These are phyloP conservation scores for Diaporthe australafricana DNA, from an alignment of 2,329 filamentous ascomycete genomes.

Conservation along the genomic window DNA sequence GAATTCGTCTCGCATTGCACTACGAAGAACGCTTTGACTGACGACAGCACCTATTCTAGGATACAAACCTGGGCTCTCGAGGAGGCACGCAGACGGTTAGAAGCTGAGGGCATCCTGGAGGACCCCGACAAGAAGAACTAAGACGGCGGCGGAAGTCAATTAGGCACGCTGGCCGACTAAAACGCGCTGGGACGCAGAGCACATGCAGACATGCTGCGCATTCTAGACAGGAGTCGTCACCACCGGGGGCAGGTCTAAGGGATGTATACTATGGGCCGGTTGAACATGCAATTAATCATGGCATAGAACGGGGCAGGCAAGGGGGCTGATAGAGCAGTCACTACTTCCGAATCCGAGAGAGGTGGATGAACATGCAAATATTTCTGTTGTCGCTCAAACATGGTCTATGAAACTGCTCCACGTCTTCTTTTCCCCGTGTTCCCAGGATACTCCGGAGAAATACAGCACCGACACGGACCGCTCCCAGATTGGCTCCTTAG, in stretches of 20 bases:
- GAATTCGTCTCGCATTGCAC: not conserved
- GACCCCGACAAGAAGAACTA: conserved; percentile 73
- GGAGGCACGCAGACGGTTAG: conserved; percentile 93
- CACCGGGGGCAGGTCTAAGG: not conserved
- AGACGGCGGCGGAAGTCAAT: conserved; percentile 7
- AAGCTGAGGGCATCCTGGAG: conserved; percentile 92
- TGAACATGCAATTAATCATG: conserved; percentile 12
- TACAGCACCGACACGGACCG: not conserved
- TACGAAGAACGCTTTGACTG: not conserved
- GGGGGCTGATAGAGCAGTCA: conserved; percentile 27
- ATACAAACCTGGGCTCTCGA: conserved; percentile 99
- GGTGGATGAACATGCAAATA: conserved; percentile 30
- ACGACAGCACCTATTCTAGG: conserved; percentile 61
- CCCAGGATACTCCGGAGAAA: not conserved
- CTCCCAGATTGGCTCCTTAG: not conserved
- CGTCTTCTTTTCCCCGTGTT: not conserved
- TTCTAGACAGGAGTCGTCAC: conserved; percentile 16
- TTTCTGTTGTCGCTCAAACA: conserved; percentile 32
- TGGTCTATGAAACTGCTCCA: conserved; percentile 21
- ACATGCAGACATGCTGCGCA: conserved; percentile 9
- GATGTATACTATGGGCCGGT: conserved; percentile 17
- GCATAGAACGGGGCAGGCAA: conserved; percentile 30
- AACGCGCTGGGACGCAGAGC: conserved; percentile 17
- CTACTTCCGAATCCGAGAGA: conserved; percentile 4
- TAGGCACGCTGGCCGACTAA: not conserved